Evolutionary conservation across 1,284 basidiomycete species (phyloP), one percentile per base, ranked within the genome.

Genomic region (Rhodotorula sp.): DNA sequence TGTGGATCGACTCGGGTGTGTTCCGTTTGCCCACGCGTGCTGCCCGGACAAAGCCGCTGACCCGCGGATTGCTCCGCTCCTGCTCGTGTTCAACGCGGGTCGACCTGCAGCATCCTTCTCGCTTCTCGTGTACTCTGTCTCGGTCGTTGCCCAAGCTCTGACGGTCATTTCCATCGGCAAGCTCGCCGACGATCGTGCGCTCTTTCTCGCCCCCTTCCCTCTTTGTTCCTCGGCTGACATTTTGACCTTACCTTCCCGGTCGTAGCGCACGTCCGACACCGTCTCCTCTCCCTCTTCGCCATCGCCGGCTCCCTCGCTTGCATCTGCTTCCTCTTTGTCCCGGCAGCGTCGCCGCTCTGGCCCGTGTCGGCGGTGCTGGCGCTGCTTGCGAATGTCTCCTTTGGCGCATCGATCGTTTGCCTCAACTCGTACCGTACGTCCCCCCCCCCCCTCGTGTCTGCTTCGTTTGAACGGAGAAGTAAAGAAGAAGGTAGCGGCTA

Each of bases 111-210:
- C 78, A 19, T 74, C 75, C 1, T 77, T 78, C 68, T 69, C 70
- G 2, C 65, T 78, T 22, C 56, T 71, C 51, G 68, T 64, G 41
- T 91, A 92, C 81, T 94, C 92, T 0, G 84, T 88, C 15, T 91
- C 91, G 0, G 94, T 97, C 0, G 88, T 89, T 0, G 81, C 94
- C 0, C 94, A 97, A 80, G 94, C 93, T 0, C 79, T 96, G 27
- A 91, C 90, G 0, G 92, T 97, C 60, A 93, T 96, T 72, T 93
- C 92, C 19, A 90, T 94, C 85, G 91, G 92, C 27, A 88, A 88
- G 22, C 88, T 94, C 66, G 94, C 94, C 3, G 91, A 97, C 81
- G 87, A 90, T 75, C 87, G 92, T 94, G 29, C 3, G 61, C 62
- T 12, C 2, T 12, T 19, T 41, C 17, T 19, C 29, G 48, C 50